Evolutionary conservation across 2,329 filamentous ascomycete genomes (phyloP), one percentile per base, ranked within the genome.

Genomic region (Alternaria burnsii): DNA sequence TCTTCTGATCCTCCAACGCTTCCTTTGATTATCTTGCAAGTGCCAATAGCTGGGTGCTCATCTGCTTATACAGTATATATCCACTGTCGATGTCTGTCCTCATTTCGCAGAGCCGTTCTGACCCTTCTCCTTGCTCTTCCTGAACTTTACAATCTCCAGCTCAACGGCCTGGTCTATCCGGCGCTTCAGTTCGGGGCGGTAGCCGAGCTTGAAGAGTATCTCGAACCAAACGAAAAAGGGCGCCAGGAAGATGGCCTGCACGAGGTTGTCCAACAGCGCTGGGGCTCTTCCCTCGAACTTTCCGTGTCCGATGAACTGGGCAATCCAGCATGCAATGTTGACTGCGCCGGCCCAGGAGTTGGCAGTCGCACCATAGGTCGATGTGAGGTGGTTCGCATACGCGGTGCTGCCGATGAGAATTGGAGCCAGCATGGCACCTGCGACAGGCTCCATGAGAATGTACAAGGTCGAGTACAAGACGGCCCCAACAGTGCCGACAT

Each of bases 201-300:
- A 99, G 50, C 95, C 95, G 52, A 96, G 87, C 72, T 85, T 88
- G 83, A 99, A 99, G 26, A 99, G 85, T 24, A 96, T 81, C 82
- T 98, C 94, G 71, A 99, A 90, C 92, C 95, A 99, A 59, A 98
- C 94, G 71, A 98, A 99, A 73, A 99, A 90, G 9, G 95, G 95
- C 0, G 95, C 95, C 24, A 98, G 85, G 74, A 98, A 94, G 66
- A 98, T 79, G 28, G 95, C 94, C 80, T 98, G 95, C 48, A 96
- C 85, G 42, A 98, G 81, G 74, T 97, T 98, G 80, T 98, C 94
- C 48, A 98, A 82, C 65, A 98, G 82, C 5, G 94, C 94, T 8
- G 94, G 95, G 3, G 94, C 92, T 53, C 94, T 88, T 20, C 91
- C 88, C 80, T 98, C 95, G 70, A 93, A 98, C 52, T 86, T 88